Conservation (phyloP, 345 rosid species). For the Orychophragmus violaceus region DNA sequence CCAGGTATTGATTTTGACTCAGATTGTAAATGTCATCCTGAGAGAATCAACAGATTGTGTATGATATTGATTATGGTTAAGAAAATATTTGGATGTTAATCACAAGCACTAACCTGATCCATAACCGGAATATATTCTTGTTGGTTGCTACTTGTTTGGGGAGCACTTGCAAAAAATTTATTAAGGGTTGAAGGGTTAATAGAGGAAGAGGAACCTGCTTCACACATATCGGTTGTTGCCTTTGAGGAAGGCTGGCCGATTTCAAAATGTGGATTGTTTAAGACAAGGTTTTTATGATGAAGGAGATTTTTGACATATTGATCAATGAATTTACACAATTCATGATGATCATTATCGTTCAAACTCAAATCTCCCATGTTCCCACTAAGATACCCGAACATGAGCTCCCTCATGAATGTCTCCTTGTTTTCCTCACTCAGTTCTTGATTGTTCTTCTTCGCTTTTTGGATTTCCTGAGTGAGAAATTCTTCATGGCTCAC, state of each 20-base stretch:
- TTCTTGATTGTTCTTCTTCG: rapidly evolving
- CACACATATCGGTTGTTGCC: not conserved
- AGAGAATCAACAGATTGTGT: not conserved
- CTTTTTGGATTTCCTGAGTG: not conserved
- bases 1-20: not conserved
- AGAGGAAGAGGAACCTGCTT: not conserved
- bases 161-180: not conserved
- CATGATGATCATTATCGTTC: not conserved
- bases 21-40: not conserved
- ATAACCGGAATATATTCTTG: not conserved
- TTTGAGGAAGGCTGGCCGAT: not conserved
- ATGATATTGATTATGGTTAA: not conserved
- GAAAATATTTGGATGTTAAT: not conserved
- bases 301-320: not conserved
- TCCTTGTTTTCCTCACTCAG: not conserved
- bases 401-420: not conserved
- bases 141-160: not conserved
- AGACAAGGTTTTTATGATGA: not conserved
- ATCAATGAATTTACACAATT: not conserved
- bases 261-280: not conserved
- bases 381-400: not conserved
- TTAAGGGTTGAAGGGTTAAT: no score
- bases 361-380: not conserved
- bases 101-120: not conserved
- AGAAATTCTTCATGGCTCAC: not conserved